Conservation (phyloP, 352 stramenopile genomes). For the Chrysophaeum taylorii region DNA sequence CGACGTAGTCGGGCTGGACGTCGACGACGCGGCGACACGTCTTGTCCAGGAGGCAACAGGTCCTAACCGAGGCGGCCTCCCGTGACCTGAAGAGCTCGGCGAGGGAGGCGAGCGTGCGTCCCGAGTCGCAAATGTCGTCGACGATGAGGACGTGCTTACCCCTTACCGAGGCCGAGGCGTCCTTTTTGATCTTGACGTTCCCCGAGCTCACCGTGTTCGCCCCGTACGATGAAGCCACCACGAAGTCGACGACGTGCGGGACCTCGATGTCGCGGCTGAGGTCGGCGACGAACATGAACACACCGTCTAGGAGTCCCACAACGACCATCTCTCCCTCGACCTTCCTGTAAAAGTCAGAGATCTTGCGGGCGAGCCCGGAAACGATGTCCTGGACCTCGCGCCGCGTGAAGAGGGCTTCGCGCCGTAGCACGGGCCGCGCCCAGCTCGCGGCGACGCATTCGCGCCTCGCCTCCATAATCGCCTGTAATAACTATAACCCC, state of each 20-base stretch:
- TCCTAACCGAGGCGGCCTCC: constrained; percentile 15
- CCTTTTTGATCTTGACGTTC: constrained; percentile 23
- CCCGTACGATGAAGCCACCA: constrained; percentile 20
- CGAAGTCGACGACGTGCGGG: constrained; percentile 26
- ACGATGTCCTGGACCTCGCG: constrained; percentile 21
- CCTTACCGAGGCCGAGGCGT: constrained; percentile 7
- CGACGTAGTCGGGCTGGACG: constrained; percentile 23
- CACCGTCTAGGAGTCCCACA: constrained; percentile 24
- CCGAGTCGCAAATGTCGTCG: constrained; percentile 27
- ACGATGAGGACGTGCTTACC: constrained; percentile 27
- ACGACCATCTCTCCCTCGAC: constrained; percentile 14
- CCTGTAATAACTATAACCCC: too few species aligned
- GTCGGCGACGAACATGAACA: constrained; percentile 27
- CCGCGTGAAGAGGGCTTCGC: constrained; percentile 18
- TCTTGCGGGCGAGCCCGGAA: constrained; percentile 17
- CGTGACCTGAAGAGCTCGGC: constrained; percentile 17
- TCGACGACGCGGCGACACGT: constrained; percentile 14
- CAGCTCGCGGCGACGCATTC: not conserved
- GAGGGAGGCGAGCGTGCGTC: constrained; percentile 24
- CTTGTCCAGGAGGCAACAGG: constrained; percentile 26
- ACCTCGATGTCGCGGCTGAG: constrained; percentile 18
- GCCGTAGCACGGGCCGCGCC: not conserved
- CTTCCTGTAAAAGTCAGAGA: constrained; percentile 22
- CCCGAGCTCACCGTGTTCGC: constrained; percentile 14
- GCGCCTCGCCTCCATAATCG: not conserved